A percentile compares a stretch with the other conserved stretches of the same genome.
phyloP scores from a whole-genome alignment of 805 yeast species.

The Debaryomyces tyrocola region DNA sequence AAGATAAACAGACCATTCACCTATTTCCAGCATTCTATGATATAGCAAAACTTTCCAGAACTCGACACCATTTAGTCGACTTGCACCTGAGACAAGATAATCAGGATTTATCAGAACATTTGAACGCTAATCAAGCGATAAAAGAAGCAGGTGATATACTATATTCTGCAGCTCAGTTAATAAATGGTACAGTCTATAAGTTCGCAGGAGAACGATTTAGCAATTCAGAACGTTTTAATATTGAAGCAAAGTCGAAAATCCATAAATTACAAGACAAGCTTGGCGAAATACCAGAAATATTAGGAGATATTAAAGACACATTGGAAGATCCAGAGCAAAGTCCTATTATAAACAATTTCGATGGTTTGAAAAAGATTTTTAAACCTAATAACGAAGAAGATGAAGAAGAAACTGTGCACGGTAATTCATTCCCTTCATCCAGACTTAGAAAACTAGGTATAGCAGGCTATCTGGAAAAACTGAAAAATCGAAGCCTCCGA shows the following conservation, averaged over 20 bases:
- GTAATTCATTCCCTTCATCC: neutral
- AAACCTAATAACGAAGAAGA: no score
- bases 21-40: constrained; percentile 20
- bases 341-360: no score
- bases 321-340: no score
- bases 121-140: neutral
- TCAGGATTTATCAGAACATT: neutral
- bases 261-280: no score
- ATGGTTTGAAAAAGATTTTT: no score
- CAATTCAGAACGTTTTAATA: no score
- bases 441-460: neutral
- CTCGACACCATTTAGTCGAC: neutral
- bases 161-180: neutral
- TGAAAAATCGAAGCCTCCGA: neutral
- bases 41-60: neutral
- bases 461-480: no score
- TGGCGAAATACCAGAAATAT: no score
- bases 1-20: constrained; percentile 25
- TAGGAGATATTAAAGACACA: no score
- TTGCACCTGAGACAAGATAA: neutral
- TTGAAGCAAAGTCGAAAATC: no score
- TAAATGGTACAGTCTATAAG: neutral
- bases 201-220: neutral
- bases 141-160: neutral
- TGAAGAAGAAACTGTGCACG: neutral